Evolutionary conservation across 768 basidiomycete genomes (phyloP), one percentile per base, ranked within the genome.

Genomic region (Leccinum longicurvipes): DNA sequence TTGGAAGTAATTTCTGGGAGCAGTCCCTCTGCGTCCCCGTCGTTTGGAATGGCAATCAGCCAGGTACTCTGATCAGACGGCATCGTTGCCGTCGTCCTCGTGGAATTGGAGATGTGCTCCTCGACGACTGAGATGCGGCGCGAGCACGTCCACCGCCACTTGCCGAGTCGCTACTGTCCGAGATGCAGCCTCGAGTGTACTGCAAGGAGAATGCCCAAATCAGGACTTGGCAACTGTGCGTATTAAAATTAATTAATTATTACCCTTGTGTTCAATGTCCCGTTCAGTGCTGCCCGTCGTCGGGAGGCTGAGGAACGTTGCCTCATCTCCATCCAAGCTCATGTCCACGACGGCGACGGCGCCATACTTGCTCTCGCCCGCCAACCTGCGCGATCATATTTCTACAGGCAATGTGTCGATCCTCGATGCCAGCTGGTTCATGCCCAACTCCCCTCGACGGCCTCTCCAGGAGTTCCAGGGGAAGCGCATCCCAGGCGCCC

Each of bases 41-140:
- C 86, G 60, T 86, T 82, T 12, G 95, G 95, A 3, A 91, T 84
- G 42, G 93, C 79, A 58, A 97, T 79, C 61, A 98, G 76, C 95
- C 95, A 98, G 63, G 93, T 95, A 60, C 90, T 89, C 72, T 95
- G 87, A 78, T 97, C 94, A 68, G 93, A 95, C 55, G 94, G 94
- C 94, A 97, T 97, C 58, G 60, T 55, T n/a, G 56, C 58, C 7
- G 53, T 50, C 39, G 51, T 54, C 50, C 47, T 27, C 25, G 34
- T 62, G 50, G 54, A 50, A 49, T 28, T 27, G 24, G 45, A n/a
- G 53, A 10, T 39, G 25, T 46, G 28, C 41, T 51, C 59, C 25
- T 53, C 57, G 28, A n/a, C n/a, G n/a, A n/a, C n/a, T n/a, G n/a
- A n/a, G n/a, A 52, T 52, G 50, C 27, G 48, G 50, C 47, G 46